Base-by-base conservation (phyloP, 2,329 filamentous ascomycete species). In the Chalaropsis ovoidea region DNA sequence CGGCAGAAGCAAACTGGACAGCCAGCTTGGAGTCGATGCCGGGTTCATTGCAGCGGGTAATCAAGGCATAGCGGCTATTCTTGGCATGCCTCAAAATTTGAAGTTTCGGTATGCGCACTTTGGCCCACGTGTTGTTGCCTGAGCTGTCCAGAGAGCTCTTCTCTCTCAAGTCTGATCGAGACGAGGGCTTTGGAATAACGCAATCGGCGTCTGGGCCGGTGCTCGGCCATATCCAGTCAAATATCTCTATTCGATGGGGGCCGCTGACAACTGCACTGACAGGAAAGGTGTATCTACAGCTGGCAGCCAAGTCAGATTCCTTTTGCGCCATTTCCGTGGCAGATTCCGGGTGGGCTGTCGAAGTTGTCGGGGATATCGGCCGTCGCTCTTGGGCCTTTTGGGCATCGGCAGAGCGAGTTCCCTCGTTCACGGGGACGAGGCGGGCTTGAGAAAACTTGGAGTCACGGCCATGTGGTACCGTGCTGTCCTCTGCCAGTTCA, bases 211-310 rank as follows among this genome's bases (percentile, higher is more conserved):
- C 54, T n/a, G 27, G 13, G 13, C 54, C 54, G 17, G 24, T 39
- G 27, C 54, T 58, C 10, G 54, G 54, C 54, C 54, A 39, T 19
- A 35, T 42, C 66, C 66, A 67, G 11, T 65, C 47, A 31, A 65
- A 67, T 17, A 63, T 39, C 27, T 67, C 60, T 35, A 63, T 39
- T 15, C 47, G 22, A 49, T 49, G 42, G 13, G 60, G 17, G 11
- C 66, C 66, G 24, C 58, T 56, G n/a, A 67, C 66, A n/a, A 43
- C 66, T 41, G 63, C 63, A 24, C 31, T 43, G 41, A 67, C 63
- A 8, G 17, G 22, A 39, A 65, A 65, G 17, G 19, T 35, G 19
- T 27, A 49, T 3, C 31, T 49, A 19, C 60, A 43, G 19, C 27
- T 56, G 1, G 24, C 11, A 22, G 52, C 8, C 19, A 17, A 6